Conservation (phyloP, 148 eudicot species). For the Rhododendron mucronatum region DNA sequence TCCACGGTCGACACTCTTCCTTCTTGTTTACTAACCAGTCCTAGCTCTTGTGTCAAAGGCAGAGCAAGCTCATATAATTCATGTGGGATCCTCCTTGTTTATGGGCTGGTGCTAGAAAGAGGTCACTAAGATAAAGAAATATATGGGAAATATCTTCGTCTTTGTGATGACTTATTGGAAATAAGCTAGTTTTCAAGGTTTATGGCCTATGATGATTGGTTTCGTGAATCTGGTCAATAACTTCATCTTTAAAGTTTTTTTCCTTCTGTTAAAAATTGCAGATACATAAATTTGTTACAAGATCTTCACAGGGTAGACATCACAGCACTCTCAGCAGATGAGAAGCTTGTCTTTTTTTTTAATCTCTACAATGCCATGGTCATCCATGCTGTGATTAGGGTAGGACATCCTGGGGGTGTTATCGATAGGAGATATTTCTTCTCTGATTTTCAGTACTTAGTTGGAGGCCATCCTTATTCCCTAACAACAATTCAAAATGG, state of each 20-base stretch:
- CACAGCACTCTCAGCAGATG: conserved; percentile 43
- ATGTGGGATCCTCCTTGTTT: not conserved
- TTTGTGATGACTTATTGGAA: not conserved
- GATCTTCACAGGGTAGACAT: conserved; percentile 77
- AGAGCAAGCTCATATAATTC: not conserved
- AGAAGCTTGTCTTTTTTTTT: conserved; percentile 80
- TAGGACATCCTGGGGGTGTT: conserved; percentile 77
- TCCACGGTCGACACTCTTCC: not conserved
- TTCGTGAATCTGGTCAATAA: not conserved
- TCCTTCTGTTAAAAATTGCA: conserved; percentile 27
- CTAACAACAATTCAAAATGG: conserved; percentile 67
- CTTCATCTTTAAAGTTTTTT: not conserved
- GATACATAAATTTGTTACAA: conserved; percentile 67
- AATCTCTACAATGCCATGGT: conserved; percentile 89
- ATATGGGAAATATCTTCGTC: not conserved
- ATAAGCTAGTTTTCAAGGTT: not conserved
- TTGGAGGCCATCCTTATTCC: conserved; percentile 81
- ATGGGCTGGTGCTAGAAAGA: not conserved
- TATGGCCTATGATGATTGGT: not conserved
- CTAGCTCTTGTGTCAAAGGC: not conserved
- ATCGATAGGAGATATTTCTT: conserved; percentile 67
- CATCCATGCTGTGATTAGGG: conserved; percentile 72
- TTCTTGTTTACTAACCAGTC: not conserved
- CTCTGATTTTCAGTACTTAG: conserved; percentile 67
- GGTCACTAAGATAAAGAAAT: not conserved